phyloP scores from a whole-genome alignment of 169 alveolate species.

The Eimeria acervulina region DNA sequence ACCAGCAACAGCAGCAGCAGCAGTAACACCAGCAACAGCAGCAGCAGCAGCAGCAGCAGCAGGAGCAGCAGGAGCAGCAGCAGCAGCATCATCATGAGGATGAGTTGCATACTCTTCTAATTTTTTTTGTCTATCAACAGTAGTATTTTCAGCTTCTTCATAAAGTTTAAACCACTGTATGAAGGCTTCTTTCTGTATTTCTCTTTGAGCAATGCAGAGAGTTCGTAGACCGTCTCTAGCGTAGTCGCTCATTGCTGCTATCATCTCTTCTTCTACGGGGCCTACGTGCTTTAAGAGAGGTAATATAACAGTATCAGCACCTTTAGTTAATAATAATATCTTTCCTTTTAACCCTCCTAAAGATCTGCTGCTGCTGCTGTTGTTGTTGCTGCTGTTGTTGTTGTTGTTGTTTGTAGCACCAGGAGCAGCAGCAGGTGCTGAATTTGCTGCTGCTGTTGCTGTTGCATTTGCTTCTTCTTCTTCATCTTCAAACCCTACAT shows the following conservation, averaged over 20 bases:
- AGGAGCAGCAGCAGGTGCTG: too few species aligned
- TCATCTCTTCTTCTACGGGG: constrained; percentile 85
- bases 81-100: too few species aligned
- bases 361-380: too few species aligned
- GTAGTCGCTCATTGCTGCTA: constrained; percentile 86
- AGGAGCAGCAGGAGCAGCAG: too few species aligned
- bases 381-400: not conserved
- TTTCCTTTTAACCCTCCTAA: not conserved
- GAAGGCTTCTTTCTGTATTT: constrained; percentile 90
- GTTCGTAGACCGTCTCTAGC: constrained; percentile 95
- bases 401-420: too few species aligned
- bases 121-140: constrained; percentile 1
- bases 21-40: too few species aligned
- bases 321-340: constrained; percentile 90
- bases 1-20: too few species aligned
- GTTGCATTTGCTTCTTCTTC: not conserved
- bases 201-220: constrained; percentile 95
- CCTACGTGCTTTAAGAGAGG: constrained; percentile 86
- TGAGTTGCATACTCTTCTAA: not conserved
- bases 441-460: not conserved
- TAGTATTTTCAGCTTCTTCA: constrained; percentile 34
- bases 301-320: constrained; percentile 96
- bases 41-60: too few species aligned
- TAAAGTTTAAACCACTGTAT: constrained; percentile 86
- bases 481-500: not conserved